phyloP scores from a whole-genome alignment of 345 rosid species.

The Chamaenerion angustifolium region DNA sequence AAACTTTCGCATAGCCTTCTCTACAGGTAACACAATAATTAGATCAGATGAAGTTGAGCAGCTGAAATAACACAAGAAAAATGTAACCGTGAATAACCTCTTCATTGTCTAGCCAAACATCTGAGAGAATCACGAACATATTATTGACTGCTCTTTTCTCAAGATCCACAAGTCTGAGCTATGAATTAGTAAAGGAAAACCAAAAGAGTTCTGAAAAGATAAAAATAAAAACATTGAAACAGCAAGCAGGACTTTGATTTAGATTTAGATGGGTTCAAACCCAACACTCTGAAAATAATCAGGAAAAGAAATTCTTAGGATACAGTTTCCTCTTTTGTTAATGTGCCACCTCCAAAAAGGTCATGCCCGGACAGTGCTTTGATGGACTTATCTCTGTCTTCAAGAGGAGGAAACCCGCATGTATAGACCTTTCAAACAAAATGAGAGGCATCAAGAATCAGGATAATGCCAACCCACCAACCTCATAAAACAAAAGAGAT shows the following conservation, averaged over 20 bases:
- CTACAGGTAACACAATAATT: constrained; percentile 27
- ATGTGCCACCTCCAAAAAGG: constrained; percentile 72
- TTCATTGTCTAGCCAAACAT: constrained; percentile 79
- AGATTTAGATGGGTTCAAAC: too few relatives aligned
- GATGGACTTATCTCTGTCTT: constrained; percentile 65
- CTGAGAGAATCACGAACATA: constrained; percentile 83
- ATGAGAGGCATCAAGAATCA: neutral
- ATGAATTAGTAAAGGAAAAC: constrained; percentile 22
- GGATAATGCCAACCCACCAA: too few relatives aligned
- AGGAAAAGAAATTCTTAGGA: constrained; percentile 15
- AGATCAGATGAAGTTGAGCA: constrained; percentile 21
- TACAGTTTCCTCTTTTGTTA: constrained; percentile 77
- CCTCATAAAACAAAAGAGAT: too few relatives aligned
- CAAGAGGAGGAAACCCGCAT: constrained; percentile 92
- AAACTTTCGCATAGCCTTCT: constrained; percentile 71
- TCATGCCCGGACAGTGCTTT: constrained; percentile 54
- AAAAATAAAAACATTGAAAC: constrained; percentile 1
- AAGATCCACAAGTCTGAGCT: constrained; percentile 50
- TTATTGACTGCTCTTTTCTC: constrained; percentile 63
- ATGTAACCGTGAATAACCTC: constrained; percentile 36
- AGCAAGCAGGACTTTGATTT: neutral
- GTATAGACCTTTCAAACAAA: constrained; percentile 47
- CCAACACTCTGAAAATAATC: too few relatives aligned
- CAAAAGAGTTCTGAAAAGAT: constrained; percentile 1
- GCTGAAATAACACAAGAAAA: neutral